A percentile compares a stretch with the other conserved stretches of the same genome.
These are phyloP conservation scores for Panaeolus cyanescens DNA, from an alignment of 768 basidiomycete species.

Conservation along the genomic window DNA sequence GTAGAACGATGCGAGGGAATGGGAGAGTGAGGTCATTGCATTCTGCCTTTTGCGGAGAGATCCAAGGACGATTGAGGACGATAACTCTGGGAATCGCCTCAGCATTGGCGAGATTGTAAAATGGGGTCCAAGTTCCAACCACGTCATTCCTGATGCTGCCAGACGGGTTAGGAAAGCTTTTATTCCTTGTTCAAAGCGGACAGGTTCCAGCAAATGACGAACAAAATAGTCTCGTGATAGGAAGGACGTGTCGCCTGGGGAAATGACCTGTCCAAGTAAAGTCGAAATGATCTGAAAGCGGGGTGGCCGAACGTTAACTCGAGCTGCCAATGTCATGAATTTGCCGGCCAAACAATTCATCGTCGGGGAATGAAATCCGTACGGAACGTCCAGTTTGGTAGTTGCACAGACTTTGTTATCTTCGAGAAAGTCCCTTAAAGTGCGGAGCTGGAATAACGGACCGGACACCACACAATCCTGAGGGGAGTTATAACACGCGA, in stretches of 20 bases:
- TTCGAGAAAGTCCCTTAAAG: conserved; percentile 44
- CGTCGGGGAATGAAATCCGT: conserved; percentile 67
- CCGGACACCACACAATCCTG: conserved; percentile 64
- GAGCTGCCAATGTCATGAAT: conserved; percentile 40
- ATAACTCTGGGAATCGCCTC: conserved; percentile 36
- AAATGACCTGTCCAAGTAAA: conserved; percentile 53
- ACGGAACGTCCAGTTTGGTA: conserved; percentile 51
- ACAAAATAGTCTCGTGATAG: conserved; percentile 57
- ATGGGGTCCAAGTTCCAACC: conserved; percentile 74
- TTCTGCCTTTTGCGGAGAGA: conserved; percentile 50
- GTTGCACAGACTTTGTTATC: conserved; percentile 35
- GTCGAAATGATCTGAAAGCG: conserved; percentile 65
- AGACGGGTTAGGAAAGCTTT: conserved; percentile 34
- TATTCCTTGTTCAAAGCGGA: conserved; percentile 55
- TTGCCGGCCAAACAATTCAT: conserved; percentile 61
- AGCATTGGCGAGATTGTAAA: conserved; percentile 59
- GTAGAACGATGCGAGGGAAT: conserved; percentile 52
- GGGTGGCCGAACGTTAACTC: conserved; percentile 44
- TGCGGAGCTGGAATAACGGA: conserved; percentile 40
- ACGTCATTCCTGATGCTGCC: conserved; percentile 37
- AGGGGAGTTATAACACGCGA: conserved; percentile 67
- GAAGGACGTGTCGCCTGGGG: conserved; percentile 48
- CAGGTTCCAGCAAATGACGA: conserved; percentile 60
- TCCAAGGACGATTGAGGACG: conserved; percentile 41
- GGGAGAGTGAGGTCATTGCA: conserved; percentile 45